Evolutionary conservation across 2,329 filamentous ascomycete genomes (phyloP).

Genomic region (Colletotrichum sp.): DNA sequence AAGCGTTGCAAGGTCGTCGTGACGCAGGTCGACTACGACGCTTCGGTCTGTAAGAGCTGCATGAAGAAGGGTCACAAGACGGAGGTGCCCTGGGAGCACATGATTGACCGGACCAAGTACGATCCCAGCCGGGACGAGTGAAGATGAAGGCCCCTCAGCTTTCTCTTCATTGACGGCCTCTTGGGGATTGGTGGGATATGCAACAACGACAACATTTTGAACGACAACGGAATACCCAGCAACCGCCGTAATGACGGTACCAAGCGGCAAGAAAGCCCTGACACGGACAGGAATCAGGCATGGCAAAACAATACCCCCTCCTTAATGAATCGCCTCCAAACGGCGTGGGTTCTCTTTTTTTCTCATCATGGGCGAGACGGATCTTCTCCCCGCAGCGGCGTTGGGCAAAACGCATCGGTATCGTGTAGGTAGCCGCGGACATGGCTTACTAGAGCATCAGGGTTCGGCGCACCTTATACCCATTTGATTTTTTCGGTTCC

Average conservation of each 20-base stretch:
- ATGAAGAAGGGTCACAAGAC: not conserved
- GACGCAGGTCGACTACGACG: constrained; percentile 16
- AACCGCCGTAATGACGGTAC: not conserved
- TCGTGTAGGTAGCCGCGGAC: not conserved
- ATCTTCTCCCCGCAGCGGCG: not conserved
- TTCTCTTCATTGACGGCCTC: not conserved
- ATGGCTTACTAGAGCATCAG: constrained; percentile 9
- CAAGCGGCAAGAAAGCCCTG: not conserved
- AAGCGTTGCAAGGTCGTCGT: constrained; percentile 21
- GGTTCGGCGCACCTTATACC: constrained; percentile 8
- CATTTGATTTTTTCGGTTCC: constrained; percentile 12
- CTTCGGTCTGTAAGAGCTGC: constrained; percentile 13
- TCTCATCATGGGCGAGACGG: not conserved
- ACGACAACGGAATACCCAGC: not conserved
- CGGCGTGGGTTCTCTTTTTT: not conserved
- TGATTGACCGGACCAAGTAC: not conserved
- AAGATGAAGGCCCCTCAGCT: not conserved
- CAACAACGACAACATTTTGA: not conserved
- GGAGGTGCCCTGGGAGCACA: not conserved
- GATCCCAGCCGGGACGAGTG: constrained; percentile 7
- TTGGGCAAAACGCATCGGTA: not conserved
- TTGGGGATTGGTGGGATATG: not conserved
- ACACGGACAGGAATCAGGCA: not conserved
- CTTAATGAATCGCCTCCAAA: not conserved
- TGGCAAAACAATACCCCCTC: not conserved